Evolutionary conservation across 2,329 filamentous ascomycete genomes (phyloP).

Genomic region (Tolypocladium capitatum): DNA sequence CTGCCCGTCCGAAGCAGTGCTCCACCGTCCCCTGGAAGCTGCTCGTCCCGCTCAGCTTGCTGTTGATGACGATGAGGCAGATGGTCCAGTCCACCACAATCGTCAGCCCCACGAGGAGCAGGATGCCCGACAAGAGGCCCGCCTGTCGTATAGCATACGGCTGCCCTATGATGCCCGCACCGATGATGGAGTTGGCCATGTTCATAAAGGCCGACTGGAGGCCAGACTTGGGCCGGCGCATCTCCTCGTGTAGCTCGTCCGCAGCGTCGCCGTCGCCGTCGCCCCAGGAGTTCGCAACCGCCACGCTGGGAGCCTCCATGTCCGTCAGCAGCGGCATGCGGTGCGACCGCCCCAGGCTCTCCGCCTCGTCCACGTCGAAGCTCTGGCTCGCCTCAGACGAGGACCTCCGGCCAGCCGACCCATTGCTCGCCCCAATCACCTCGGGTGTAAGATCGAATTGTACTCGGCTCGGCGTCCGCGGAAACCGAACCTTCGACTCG

Average conservation of each 20-base stretch:
- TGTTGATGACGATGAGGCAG: slow-evolving; percentile 90
- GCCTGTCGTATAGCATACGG: slow-evolving; percentile 94
- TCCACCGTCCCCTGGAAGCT: slow-evolving; percentile 95
- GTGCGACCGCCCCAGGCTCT: slow-evolving; percentile 37
- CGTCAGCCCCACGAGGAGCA: slow-evolving; percentile 68
- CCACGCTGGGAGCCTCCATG: slow-evolving; percentile 66
- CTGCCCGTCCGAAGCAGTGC: slow-evolving; percentile 81
- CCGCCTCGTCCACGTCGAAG: slow-evolving; percentile 30
- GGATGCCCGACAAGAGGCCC: slow-evolving; percentile 65
- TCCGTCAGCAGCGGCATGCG: slow-evolving; percentile 64
- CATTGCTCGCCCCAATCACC: slow-evolving; percentile 20
- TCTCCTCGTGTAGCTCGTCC: slow-evolving; percentile 39
- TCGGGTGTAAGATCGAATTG: slow-evolving; percentile 52
- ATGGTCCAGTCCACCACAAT: slow-evolving; percentile 94
- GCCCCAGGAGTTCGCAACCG: slow-evolving; percentile 46
- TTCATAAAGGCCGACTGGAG: slow-evolving; percentile 93
- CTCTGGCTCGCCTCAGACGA: slow-evolving; percentile 23
- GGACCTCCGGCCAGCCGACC: slow-evolving; percentile 2
- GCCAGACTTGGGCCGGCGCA: slow-evolving; percentile 64
- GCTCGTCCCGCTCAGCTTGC: slow-evolving; percentile 84
- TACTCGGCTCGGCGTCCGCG: slow-evolving; percentile 52
- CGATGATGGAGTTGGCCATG: slow-evolving; percentile 98
- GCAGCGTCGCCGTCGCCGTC: slow-evolving; percentile 25
- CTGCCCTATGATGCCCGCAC: slow-evolving; percentile 64
- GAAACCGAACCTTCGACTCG: slow-evolving; percentile 4